phyloP scores from a whole-genome alignment of 768 basidiomycete genomes.

The Imleria badia region DNA sequence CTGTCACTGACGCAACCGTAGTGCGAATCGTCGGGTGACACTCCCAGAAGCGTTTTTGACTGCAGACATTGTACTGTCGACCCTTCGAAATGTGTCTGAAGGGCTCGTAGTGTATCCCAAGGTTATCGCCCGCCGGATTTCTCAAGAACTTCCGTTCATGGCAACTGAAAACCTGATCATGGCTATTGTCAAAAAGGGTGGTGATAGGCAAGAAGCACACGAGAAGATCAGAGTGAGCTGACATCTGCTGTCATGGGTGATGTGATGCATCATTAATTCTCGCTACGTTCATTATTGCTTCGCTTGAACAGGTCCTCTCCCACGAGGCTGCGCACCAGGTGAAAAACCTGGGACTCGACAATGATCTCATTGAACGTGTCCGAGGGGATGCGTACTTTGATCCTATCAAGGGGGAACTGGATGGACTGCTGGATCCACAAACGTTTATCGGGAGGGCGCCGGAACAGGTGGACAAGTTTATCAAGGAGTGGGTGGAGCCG shows the following conservation, averaged over 20 bases:
- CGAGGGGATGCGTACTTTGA: constrained; percentile 83
- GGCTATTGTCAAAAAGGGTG: constrained; percentile 94
- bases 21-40: constrained; percentile 95
- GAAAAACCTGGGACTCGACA: constrained; percentile 91
- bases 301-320: constrained; percentile 70
- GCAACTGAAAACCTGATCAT: constrained; percentile 99
- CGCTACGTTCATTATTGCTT: constrained; percentile 1
- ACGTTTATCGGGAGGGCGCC: constrained; percentile 95
- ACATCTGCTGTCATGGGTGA: constrained; percentile 12
- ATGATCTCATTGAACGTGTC: constrained; percentile 92
- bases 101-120: constrained; percentile 99
- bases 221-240: constrained; percentile 84
- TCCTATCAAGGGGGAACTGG: constrained; percentile 79
- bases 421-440: constrained; percentile 74
- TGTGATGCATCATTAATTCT: constrained; percentile 12
- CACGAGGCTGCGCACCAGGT: constrained; percentile 95
- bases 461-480: constrained; percentile 89
- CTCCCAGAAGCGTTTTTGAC: constrained; percentile 97
- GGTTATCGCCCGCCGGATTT: constrained; percentile 89
- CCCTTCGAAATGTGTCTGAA: constrained; percentile 94
- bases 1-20: constrained; percentile 30
- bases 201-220: constrained; percentile 95
- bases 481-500: constrained; percentile 86
- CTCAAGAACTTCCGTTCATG: constrained; percentile 98
- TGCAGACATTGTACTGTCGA: constrained; percentile 93